phyloP scores from a whole-genome alignment of 2,329 filamentous ascomycete genomes.

The Cadophora gregata region DNA sequence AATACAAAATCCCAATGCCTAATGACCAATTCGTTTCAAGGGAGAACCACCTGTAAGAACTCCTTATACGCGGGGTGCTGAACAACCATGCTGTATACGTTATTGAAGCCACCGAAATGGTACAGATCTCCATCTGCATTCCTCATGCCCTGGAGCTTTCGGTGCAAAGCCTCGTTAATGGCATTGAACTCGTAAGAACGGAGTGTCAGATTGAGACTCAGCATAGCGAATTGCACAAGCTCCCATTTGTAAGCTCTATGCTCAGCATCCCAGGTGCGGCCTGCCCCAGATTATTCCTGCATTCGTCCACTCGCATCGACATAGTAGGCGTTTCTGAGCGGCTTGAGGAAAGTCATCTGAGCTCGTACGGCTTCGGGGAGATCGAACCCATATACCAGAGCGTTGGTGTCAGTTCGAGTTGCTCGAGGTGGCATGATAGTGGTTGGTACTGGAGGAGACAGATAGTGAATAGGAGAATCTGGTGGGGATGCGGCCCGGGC shows the following conservation, averaged over 20 bases:
- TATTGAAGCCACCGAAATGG: neutral
- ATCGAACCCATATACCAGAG: neutral
- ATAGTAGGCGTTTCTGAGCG: neutral
- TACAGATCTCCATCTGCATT: neutral
- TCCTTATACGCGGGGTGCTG: too few species aligned
- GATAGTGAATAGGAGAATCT: too few species aligned
- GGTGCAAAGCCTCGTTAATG: neutral
- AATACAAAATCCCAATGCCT: too few species aligned
- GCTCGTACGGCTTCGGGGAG: neutral
- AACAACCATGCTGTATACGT: too few species aligned
- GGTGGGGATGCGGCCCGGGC: neutral
- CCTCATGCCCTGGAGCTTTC: neutral
- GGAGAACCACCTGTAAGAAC: too few species aligned
- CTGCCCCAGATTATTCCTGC: neutral
- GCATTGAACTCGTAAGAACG: neutral
- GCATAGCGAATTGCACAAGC: neutral
- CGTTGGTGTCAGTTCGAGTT: neutral
- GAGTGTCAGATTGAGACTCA: neutral
- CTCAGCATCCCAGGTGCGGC: neutral
- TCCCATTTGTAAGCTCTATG: neutral
- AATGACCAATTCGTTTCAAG: too few species aligned
- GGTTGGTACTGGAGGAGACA: neutral
- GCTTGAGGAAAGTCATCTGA: neutral
- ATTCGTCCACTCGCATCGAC: neutral
- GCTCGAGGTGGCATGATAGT: neutral